Conservation (phyloP, 129 eudicot species). For the Helichrysum umbraculigerum region DNA sequence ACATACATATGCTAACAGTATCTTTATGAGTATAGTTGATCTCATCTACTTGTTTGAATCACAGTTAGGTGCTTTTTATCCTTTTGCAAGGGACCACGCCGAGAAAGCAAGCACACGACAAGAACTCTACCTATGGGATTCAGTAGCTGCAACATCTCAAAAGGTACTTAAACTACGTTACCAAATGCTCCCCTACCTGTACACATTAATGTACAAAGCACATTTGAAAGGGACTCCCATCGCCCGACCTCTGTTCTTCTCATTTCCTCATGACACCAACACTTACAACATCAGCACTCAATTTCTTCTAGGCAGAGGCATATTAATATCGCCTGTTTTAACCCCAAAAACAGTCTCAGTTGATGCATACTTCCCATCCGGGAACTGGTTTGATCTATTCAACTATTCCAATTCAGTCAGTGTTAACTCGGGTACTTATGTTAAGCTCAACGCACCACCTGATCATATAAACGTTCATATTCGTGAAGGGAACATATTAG, state of each 20-base stretch:
- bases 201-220: conserved; percentile 79
- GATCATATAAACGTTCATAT: conserved; percentile 77
- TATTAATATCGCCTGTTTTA: conserved; percentile 76
- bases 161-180: conserved; percentile 78
- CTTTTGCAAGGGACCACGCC: conserved; percentile 82
- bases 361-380: conserved; percentile 73
- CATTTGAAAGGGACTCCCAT: conserved; percentile 71
- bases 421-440: conserved; percentile 33
- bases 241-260: conserved; percentile 78
- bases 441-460: conserved; percentile 59
- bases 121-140: conserved; percentile 84
- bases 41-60: conserved; percentile 1
- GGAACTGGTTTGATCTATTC: conserved; percentile 83
- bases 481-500: conserved; percentile 74
- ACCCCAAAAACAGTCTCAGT: conserved; percentile 46
- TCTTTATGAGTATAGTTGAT: neutral
- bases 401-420: conserved; percentile 53
- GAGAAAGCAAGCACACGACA: conserved; percentile 39
- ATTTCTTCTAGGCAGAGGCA: conserved; percentile 77
- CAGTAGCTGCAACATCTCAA: conserved; percentile 77
- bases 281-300: conserved; percentile 68
- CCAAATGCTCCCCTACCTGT: conserved; percentile 70
- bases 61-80: conserved; percentile 92
- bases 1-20: no score
- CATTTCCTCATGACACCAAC: conserved; percentile 64